Base-by-base conservation (phyloP, 371 early-diverging fungal genomes). In the Cokeromyces recurvatus region DNA sequence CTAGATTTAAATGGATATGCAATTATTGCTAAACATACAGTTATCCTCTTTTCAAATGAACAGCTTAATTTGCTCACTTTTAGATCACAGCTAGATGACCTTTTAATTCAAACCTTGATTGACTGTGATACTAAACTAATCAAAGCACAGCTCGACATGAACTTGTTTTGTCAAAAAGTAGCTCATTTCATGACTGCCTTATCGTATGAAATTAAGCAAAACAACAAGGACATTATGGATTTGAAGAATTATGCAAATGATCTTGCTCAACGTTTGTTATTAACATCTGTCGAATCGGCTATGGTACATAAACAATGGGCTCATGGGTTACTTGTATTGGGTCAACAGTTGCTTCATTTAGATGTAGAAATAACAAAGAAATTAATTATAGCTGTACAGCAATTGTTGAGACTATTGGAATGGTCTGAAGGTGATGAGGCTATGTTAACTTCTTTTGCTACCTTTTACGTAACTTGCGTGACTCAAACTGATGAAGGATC, bases 301-400 rank as follows among this genome's bases (percentile, higher is more conserved):
- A 19, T 72, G 14, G 66, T 66, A 2, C 55, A 66, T 31, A 65
- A 66, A 51, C 64, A 62, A 38, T 53, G 36, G 5, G 27, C 60
- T 1, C 38, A 27, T 12, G 43, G 43, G 5, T 36, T 61, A 23
- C 20, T 61, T 11, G 19, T 35, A 7, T 32, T 71, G 24, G 57
- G 59, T 9, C 46, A 43, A n/a, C 55, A 58, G 32, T 25, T 63
- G 2, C 12, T 63, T 1, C 42, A 31, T 17, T n/a, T n/a, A n/a
- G 59, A 42, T 38, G 37, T 32, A 23, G 37, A 38, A 2, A n/a
- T 46, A 7, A 36, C 41, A 2, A 25, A 59, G 48, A n/a, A n/a
- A n/a, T n/a, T n/a, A n/a, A n/a, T n/a, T n/a, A n/a, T n/a, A 14
- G 44, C 53, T 3, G 21, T 55, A 9, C 57, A 52, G 24, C 42